Conservation (phyloP, 2,329 filamentous ascomycete genomes). For the Aspergillus calidoustus region DNA sequence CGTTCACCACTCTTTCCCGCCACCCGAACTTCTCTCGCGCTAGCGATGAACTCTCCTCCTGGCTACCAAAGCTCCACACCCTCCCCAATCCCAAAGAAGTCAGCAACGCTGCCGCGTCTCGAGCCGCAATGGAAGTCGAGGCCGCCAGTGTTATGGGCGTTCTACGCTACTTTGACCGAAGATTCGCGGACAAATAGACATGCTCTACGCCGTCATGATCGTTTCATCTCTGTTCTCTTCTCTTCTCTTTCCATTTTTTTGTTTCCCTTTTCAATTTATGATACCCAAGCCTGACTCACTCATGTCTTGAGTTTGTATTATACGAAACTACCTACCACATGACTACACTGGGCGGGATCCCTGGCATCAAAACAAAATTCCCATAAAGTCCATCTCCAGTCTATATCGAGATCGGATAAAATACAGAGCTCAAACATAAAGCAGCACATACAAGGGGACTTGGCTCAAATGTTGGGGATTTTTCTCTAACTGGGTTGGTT, state of each 20-base stretch:
- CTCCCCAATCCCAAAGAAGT: conserved; percentile 47
- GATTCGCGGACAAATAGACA: conserved; percentile 58
- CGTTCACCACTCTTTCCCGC: conserved; percentile 77
- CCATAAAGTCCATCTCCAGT: background rate
- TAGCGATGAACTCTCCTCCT: conserved; percentile 73
- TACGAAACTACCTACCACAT: conserved; percentile 16
- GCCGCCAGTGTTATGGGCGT: conserved; percentile 85
- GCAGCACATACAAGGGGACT: background rate
- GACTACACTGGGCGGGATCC: background rate
- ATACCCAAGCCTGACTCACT: conserved; percentile 33
- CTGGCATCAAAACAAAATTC: background rate
- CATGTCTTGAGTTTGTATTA: conserved; percentile 33
- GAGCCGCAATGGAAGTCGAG: conserved; percentile 74
- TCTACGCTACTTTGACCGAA: conserved; percentile 77
- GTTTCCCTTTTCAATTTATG: conserved; percentile 21
- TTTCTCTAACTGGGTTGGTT: background rate
- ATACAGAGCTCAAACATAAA: background rate
- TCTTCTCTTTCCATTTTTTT: background rate
- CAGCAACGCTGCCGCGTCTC: conserved; percentile 25
- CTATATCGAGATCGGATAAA: background rate
- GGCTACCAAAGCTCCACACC: conserved; percentile 74
- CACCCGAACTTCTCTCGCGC: conserved; percentile 77
- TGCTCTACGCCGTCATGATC: background rate
- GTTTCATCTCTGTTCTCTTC: conserved; percentile 3
- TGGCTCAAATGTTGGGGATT: background rate